These are phyloP conservation scores for Pseudonitzschia delicatissima DNA, from an alignment of 108 stramenopile species.

Conservation along the genomic window DNA sequence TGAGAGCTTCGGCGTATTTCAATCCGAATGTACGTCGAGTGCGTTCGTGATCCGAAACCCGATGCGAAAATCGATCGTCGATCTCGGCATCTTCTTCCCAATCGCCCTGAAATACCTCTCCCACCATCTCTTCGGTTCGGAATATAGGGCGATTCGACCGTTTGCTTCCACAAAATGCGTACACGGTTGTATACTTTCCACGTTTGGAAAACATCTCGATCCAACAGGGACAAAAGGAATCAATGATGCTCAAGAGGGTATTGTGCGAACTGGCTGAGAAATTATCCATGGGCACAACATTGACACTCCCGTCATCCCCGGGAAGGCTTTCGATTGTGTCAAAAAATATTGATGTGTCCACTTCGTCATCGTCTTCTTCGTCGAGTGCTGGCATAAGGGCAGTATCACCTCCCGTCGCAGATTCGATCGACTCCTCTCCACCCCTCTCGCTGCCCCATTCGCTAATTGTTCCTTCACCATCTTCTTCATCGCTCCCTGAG, in stretches of 20 bases:
- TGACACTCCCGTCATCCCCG: neutral
- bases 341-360: neutral
- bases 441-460: conserved; percentile 8
- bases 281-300: conserved; percentile 11
- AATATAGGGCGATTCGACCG: neutral
- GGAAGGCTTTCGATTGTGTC: conserved; percentile 7
- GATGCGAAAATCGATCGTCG: conserved; percentile 36
- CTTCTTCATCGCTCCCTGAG: neutral
- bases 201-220: conserved; percentile 37
- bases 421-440: conserved; percentile 6
- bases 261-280: conserved; percentile 5
- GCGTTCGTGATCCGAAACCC: conserved; percentile 29
- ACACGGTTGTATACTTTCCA: conserved; percentile 35
- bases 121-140: conserved; percentile 8
- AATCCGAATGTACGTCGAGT: conserved; percentile 32
- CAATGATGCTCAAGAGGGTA: conserved; percentile 18
- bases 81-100: conserved; percentile 4
- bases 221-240: conserved; percentile 44
- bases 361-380: conserved; percentile 14
- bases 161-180: conserved; percentile 30
- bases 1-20: conserved; percentile 18
- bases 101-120: conserved; percentile 2
- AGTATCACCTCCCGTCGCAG: neutral
- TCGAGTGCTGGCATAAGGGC: conserved; percentile 10
- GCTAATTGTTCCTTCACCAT: neutral